A percentile compares a stretch with the other conserved stretches of the same genome.
phyloP scores from a whole-genome alignment of 2,329 filamentous ascomycete species.

The Fusarium sp. region DNA sequence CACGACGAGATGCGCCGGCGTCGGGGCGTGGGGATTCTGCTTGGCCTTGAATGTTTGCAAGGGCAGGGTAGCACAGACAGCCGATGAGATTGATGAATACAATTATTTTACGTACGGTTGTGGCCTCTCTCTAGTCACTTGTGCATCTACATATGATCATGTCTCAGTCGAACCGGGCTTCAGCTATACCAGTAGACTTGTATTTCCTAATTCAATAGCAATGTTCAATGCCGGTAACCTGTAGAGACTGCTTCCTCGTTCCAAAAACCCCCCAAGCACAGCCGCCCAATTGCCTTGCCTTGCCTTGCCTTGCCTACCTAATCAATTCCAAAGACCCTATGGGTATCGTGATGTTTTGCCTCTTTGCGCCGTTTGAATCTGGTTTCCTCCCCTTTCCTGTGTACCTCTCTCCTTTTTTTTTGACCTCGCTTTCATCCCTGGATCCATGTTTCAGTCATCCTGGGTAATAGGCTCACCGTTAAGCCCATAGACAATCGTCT shows the following conservation, averaged over 20 bases:
- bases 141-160: not conserved
- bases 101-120: constrained; percentile 1
- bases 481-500: constrained; percentile 48
- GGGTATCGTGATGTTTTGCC: constrained; percentile 41
- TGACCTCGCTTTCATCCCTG: constrained; percentile 5
- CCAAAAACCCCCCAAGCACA: constrained; percentile 29
- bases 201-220: not conserved
- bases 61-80: constrained; percentile 34
- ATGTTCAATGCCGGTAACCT: not conserved
- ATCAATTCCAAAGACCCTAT: constrained; percentile 39
- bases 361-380: constrained; percentile 32
- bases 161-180: not conserved
- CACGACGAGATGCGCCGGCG: constrained; percentile 28
- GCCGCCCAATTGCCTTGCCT: constrained; percentile 9
- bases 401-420: not conserved
- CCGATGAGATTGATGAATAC: constrained; percentile 42
- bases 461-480: constrained; percentile 49
- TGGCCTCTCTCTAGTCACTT: not conserved
- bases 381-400: constrained; percentile 15
- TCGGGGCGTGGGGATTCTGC: constrained; percentile 29
- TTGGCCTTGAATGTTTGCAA: constrained; percentile 29
- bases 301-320: constrained; percentile 3
- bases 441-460: constrained; percentile 28
- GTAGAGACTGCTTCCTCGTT: constrained; percentile 1
- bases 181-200: not conserved